Conservation (phyloP, 1,284 basidiomycete species). For the Ustilago hordei region DNA sequence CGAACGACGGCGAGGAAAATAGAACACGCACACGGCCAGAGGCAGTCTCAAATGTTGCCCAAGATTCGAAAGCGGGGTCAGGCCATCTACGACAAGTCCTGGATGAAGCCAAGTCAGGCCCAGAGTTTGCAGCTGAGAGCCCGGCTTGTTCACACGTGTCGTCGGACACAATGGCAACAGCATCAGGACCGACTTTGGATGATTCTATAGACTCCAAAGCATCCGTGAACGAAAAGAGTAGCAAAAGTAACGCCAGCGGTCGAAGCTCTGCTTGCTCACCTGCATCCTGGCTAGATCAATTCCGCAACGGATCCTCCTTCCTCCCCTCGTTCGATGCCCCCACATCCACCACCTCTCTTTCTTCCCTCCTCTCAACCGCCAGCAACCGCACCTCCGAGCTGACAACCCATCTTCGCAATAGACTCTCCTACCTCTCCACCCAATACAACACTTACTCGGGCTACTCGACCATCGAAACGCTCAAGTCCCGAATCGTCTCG, state of each 20-base stretch:
- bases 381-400: slow-evolving; percentile 7
- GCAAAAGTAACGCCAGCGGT: not conserved
- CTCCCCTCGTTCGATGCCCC: slow-evolving; percentile 25
- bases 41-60: not conserved
- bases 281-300: slow-evolving; percentile 4
- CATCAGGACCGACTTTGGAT: not conserved
- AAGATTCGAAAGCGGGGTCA: not conserved
- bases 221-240: not conserved
- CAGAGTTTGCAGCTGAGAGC: not conserved
- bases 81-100: too few species aligned
- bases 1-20: not conserved
- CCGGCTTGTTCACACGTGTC: not conserved
- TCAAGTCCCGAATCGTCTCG: slow-evolving; percentile 45
- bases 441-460: slow-evolving; percentile 62
- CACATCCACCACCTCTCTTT: slow-evolving; percentile 22
- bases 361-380: slow-evolving; percentile 1
- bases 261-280: not conserved
- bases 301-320: slow-evolving; percentile 15
- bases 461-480: slow-evolving; percentile 53
- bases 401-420: slow-evolving; percentile 10
- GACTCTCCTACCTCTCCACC: slow-evolving; percentile 34
- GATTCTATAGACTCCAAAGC: not conserved
- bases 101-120: too few species aligned
- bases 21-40: not conserved
- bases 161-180: not conserved